Evolutionary conservation across 2,329 filamentous ascomycete species (phyloP).

Genomic region (Teratosphaeria gauchensis): DNA sequence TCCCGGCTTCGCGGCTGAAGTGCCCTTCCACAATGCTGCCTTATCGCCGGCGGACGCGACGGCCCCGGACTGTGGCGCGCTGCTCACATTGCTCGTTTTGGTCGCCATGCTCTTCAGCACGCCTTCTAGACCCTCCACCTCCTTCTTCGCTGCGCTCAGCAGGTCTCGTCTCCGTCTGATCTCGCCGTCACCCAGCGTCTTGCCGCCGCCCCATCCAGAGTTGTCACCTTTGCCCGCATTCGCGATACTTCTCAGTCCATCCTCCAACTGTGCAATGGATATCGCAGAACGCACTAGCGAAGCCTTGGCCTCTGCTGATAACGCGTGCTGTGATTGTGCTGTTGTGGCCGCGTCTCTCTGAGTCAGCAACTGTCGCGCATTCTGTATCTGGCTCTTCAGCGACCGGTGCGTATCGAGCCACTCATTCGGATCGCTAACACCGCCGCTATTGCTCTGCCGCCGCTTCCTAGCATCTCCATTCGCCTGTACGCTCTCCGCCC

Average conservation of each 20-base stretch:
- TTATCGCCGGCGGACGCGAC: conserved; percentile 28
- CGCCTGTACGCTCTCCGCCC: conserved; percentile 31
- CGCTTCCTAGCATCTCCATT: background rate
- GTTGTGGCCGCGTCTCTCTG: conserved; percentile 54
- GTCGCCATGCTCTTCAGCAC: conserved; percentile 56
- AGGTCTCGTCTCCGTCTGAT: conserved; percentile 61
- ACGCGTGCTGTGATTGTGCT: conserved; percentile 49
- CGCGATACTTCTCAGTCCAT: conserved; percentile 46
- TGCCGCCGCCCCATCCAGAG: conserved; percentile 29
- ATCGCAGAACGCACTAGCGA: conserved; percentile 59
- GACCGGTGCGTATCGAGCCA: conserved; percentile 72
- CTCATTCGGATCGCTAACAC: conserved; percentile 43
- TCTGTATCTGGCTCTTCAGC: conserved; percentile 61
- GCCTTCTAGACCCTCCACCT: conserved; percentile 66
- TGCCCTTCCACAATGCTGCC: conserved; percentile 25
- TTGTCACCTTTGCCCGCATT: conserved; percentile 28
- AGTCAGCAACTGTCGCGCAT: conserved; percentile 56
- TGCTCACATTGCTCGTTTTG: conserved; percentile 25
- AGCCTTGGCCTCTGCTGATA: conserved; percentile 62
- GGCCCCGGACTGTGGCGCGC: conserved; percentile 14
- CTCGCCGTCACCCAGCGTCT: conserved; percentile 61
- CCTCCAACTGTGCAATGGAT: conserved; percentile 53
- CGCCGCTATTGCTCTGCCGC: conserved; percentile 23
- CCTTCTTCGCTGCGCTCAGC: conserved; percentile 58
- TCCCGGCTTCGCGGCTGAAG: conserved; percentile 26